These are phyloP conservation scores for Microsporum canis DNA, from an alignment of 2,329 filamentous ascomycete genomes.

Conservation along the genomic window DNA sequence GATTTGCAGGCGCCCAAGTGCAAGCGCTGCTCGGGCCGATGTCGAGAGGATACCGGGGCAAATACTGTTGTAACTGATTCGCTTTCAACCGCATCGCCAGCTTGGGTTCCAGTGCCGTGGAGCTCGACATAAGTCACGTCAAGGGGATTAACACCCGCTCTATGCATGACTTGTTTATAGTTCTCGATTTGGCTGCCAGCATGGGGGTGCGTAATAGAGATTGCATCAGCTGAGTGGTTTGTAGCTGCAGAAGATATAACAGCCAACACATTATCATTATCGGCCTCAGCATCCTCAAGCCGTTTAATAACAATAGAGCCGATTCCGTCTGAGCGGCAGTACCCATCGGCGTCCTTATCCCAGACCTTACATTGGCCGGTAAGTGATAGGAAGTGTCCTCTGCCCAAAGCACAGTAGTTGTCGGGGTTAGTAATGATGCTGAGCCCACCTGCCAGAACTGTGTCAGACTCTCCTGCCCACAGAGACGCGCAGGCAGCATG, in stretches of 20 bases:
- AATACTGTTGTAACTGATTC: slow-evolving; percentile 56
- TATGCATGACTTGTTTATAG: slow-evolving; percentile 57
- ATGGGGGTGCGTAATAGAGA: slow-evolving; percentile 76
- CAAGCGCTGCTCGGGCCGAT: slow-evolving; percentile 3
- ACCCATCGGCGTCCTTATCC: slow-evolving; percentile 33
- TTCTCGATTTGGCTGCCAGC: slow-evolving; percentile 62
- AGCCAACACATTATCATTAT: slow-evolving; percentile 33
- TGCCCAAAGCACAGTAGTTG: slow-evolving; percentile 18
- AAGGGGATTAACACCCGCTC: slow-evolving; percentile 47
- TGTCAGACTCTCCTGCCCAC: slow-evolving; percentile 11
- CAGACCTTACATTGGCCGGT: slow-evolving; percentile 21
- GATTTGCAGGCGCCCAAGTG: slow-evolving; percentile 21
- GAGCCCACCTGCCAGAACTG: slow-evolving; percentile 19
- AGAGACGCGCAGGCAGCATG: slow-evolving; percentile 16
- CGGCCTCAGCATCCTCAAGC: slow-evolving; percentile 29
- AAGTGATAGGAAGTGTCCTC: slow-evolving; percentile 26
- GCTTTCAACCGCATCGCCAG: slow-evolving; percentile 7
- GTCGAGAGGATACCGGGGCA: slow-evolving; percentile 37
- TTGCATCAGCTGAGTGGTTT: slow-evolving; percentile 71
- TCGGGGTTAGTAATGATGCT: slow-evolving; percentile 18
- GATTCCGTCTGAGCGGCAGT: slow-evolving; percentile 35
- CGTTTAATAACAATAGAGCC: slow-evolving; percentile 31
- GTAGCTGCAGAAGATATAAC: slow-evolving; percentile 50
- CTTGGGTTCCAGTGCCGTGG: neutral
- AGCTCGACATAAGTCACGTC: slow-evolving; percentile 19